Evolutionary conservation across 2,329 filamentous ascomycete species (phyloP), one percentile per base, ranked within the genome.

Genomic region (Coleophoma eucalyptorum): DNA sequence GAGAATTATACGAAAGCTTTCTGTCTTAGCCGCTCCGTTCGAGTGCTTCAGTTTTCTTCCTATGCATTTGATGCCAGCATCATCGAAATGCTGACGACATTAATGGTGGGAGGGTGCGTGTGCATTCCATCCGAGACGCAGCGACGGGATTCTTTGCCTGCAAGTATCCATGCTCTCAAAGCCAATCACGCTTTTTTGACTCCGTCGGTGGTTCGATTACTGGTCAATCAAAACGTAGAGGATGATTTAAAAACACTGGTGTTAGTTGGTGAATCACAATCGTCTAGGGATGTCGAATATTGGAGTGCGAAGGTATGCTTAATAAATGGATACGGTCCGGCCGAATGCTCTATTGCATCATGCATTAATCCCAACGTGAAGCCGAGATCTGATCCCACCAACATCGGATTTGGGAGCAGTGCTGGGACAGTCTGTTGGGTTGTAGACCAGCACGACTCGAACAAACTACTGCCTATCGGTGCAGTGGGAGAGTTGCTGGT

Each of bases 271-370:
- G 61, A 59, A 34, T 64, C 65, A 15, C 65, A 67, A 46, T 55
- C 57, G 42, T 66, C 73, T 63, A 69, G 66, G 18, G 62, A 64
- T 35, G 65, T 59, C 15, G 21, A 26, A 65, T 72, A 55, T 58
- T 72, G 44, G 60, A 60, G 4, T 65, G 57, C 8, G 74, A 71
- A 70, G 68, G 66, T 61, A 53, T 63, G 69, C n/a, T 62, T 73
- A 33, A 56, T 72, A 49, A 72, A 73, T 59, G 69, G 62, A 0
- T 76, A 73, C 52, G 73, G 73, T 0, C 73, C 73, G 18, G 50
- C 46, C 10, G 60, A 62, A 50, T 56, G 53, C 35, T 51, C 21
- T 26, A 26, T 26, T 26, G 21, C 21, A 26, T 26, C 21, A 7
- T 26, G 49, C 43, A 26, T 26, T 26, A 26, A 26, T 26, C 21